Conservation (phyloP, 371 early-diverging fungal genomes). For the Mortierella sp. region DNA sequence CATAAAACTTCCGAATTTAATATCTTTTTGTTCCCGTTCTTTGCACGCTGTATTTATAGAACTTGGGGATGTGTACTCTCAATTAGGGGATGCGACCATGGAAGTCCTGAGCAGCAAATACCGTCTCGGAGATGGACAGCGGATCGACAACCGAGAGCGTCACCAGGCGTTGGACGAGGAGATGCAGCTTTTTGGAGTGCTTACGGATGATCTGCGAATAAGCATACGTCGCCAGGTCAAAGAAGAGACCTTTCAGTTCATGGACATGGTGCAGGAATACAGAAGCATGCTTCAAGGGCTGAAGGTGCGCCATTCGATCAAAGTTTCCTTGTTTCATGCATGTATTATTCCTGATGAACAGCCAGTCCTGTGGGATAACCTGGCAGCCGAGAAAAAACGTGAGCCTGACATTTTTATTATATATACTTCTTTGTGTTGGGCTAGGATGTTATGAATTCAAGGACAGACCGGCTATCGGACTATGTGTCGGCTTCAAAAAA, state of each 20-base stretch:
- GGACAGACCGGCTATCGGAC: constrained; percentile 68
- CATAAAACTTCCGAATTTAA: neutral
- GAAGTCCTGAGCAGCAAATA: constrained; percentile 73
- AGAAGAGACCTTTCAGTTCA: constrained; percentile 67
- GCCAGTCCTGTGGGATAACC: neutral
- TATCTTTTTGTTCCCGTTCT: neutral
- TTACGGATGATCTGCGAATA: constrained; percentile 70
- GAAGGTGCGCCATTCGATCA: constrained; percentile 53
- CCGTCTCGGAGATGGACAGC: constrained; percentile 66
- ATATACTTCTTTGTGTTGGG: neutral
- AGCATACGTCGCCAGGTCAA: constrained; percentile 67
- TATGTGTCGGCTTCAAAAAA: constrained; percentile 70
- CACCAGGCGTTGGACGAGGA: constrained; percentile 68
- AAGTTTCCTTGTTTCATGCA: neutral
- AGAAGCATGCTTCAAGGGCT: constrained; percentile 67
- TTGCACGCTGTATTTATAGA: constrained; percentile 33
- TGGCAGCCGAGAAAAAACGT: neutral
- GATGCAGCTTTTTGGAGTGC: constrained; percentile 71
- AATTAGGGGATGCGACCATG: constrained; percentile 70
- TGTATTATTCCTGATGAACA: neutral
- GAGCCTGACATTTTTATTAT: neutral
- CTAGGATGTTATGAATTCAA: constrained; percentile 67
- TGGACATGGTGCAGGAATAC: constrained; percentile 72
- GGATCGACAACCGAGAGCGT: constrained; percentile 60
- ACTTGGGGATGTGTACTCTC: constrained; percentile 62